Evolutionary conservation across 192 early-diverging fungal genomes (phyloP), one percentile per base, ranked within the genome.

Genomic region (Podila clonocystis): DNA sequence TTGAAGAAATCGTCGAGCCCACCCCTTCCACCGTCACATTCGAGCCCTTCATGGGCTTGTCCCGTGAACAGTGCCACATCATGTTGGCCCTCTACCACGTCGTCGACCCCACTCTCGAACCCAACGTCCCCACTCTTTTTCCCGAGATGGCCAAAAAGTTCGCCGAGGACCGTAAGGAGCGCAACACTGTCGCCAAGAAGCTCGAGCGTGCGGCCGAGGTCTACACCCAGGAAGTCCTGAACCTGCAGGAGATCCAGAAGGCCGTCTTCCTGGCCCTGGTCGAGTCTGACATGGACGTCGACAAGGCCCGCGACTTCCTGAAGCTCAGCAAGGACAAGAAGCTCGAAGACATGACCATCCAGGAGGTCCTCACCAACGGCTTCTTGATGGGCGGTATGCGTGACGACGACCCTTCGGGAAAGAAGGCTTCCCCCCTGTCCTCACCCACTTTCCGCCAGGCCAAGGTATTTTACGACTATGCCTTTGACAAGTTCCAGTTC

Each of bases 21-120:
- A 41, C 24, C 24, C 20, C 38, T 24, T 45, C 63, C 45, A 34
- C 48, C 11, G 58, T 26, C 1, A 9, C 38, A n/a, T 31, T 72
- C 22, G 61, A 72, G 36, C 75, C 87, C 22, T 88, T 88, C 63
- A 62, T 88, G 60, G 84, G 84, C 19, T 66, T 88, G 58, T 74
- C 73, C 36, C 82, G 83, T 48, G 85, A 85, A 22, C 85, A 88
- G 64, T 85, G 82, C 34, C 70, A 75, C n/a, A 73, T 86, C 11
- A 67, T 88, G 20, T 65, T 88, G 62, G 85, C 87, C 1, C 72
- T 88, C 3, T 88, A 88, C 68, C 75, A 83, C 29, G 84, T 86
- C 41, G 69, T 83, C 19, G 85, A 88, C 67, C 87, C 87, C 15
- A 68, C 73, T 9, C 72, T 88, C 34, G 87, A 82, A n/a, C 67